Evolutionary conservation across 2,329 filamentous ascomycete genomes (phyloP), one percentile per base, ranked within the genome.

Genomic region (Ascochyta viciae-villosae): DNA sequence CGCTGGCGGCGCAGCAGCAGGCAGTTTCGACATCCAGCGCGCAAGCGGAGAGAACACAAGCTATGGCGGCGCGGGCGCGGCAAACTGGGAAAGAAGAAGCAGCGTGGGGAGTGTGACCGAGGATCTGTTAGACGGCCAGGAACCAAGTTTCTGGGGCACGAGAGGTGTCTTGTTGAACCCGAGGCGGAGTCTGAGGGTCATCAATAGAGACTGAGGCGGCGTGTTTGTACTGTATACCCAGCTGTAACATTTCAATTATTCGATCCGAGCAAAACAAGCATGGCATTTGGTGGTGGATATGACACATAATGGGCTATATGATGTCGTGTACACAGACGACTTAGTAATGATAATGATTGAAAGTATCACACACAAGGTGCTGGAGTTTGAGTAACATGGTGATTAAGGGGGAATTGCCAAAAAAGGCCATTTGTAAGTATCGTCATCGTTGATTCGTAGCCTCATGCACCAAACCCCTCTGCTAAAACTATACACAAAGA

Each of bases 91-190:
- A 0, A 40, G 66, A 27, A 72, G 76, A 50, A 77, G 75, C 19
- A 81, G 79, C 34, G 75, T 75, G 7, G 76, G 70, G n/a, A 83
- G 80, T 58, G 81, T 80, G 54, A 78, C 76, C 35, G 85, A 87
- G 52, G 85, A 88, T 65, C 66, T 90, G 59, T 67, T 89, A 15
- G 80, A 78, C 3, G 85, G 84, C 0, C 81, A 87, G 57, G 87
- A 91, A 71, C 89, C 89, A 57, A 89, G 83, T 54, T 92, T 91
- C 75, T 86, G 89, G 72, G 89, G 80, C 1, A 71, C 75, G n/a
- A 73, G 60, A 50, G 76, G 83, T 45, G 87, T 90, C 26, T 76
- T 90, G 66, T 74, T 91, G 74, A 88, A 87, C 58, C 88, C 88
- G 22, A 80, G 87, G 66, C 78, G 88, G 67, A 90, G 87, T 65